A percentile compares a stretch with the other conserved stretches of the same genome.
These are phyloP conservation scores for Samsoniella hepiali DNA, from an alignment of 2,329 filamentous ascomycete species.

Conservation along the genomic window DNA sequence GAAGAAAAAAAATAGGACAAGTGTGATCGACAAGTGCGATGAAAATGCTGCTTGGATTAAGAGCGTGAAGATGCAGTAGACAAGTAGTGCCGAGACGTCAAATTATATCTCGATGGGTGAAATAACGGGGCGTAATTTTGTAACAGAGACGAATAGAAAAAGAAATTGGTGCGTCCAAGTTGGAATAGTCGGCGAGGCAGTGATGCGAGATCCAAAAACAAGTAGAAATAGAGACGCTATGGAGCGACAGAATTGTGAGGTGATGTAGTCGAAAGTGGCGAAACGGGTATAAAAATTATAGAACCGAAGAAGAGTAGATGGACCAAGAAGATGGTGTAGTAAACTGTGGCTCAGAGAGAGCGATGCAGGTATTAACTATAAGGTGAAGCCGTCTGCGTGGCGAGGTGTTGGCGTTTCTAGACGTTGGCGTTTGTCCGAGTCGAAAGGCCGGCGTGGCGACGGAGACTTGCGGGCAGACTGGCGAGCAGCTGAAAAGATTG, in stretches of 20 bases:
- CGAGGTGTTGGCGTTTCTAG: background rate
- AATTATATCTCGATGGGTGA: conserved; percentile 9
- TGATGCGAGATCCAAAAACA: conserved; percentile 14
- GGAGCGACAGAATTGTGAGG: background rate
- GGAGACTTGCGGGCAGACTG: background rate
- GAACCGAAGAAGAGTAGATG: conserved; percentile 32
- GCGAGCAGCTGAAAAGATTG: background rate
- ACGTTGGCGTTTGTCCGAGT: background rate
- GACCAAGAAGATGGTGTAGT: background rate
- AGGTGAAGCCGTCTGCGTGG: background rate
- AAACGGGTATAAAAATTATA: conserved; percentile 25
- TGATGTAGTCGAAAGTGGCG: background rate
- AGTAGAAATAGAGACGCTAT: conserved; percentile 11
- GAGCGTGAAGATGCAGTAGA: conserved; percentile 1
- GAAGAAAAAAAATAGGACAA: background rate
- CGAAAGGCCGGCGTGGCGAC: background rate
- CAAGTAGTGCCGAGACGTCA: conserved; percentile 5
- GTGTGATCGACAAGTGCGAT: background rate
- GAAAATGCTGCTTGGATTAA: conserved; percentile 1
- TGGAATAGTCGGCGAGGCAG: background rate
- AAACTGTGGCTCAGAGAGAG: background rate
- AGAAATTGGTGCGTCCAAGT: background rate
- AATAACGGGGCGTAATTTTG: background rate
- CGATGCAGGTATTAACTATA: conserved; percentile 3
- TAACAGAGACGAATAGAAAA: conserved; percentile 1